Evolutionary conservation across 805 yeast species (phyloP).

Genomic region (Debaryomyces maramus): DNA sequence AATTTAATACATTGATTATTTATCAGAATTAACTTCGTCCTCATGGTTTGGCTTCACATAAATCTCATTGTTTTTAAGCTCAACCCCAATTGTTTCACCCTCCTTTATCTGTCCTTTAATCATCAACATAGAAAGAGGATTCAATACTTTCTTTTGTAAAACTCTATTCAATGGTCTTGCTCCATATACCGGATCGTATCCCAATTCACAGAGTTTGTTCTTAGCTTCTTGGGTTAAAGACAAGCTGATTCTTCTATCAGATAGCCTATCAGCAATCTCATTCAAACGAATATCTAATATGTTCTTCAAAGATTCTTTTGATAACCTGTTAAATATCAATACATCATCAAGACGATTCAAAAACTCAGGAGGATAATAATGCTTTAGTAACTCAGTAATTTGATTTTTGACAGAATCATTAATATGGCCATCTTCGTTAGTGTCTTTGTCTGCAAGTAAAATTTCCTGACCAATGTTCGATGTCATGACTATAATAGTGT

Average conservation of each 20-base stretch:
- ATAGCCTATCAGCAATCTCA: slow-evolving; percentile 78
- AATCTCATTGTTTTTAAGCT: slow-evolving; percentile 24
- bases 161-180: slow-evolving; percentile 95
- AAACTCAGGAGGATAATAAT: slow-evolving; percentile 89
- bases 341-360: slow-evolving; percentile 92
- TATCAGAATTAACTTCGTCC: slow-evolving; percentile 9
- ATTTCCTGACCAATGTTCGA: slow-evolving; percentile 95
- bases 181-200: slow-evolving; percentile 91
- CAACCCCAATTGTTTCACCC: slow-evolving; percentile 32
- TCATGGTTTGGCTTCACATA: slow-evolving; percentile 34
- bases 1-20: not conserved
- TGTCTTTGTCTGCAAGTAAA: slow-evolving; percentile 60
- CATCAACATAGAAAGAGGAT: slow-evolving; percentile 80
- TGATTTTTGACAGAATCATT: slow-evolving; percentile 50
- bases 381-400: slow-evolving; percentile 69
- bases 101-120: slow-evolving; percentile 73
- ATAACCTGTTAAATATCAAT: slow-evolving; percentile 87
- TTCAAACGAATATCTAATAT: slow-evolving; percentile 83
- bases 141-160: slow-evolving; percentile 78
- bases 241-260: slow-evolving; percentile 71
- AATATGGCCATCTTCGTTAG: slow-evolving; percentile 63
- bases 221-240: slow-evolving; percentile 63
- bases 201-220: slow-evolving; percentile 76
- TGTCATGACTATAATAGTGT: slow-evolving; percentile 94
- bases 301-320: slow-evolving; percentile 68